These are phyloP conservation scores for Aplosporella prunicola DNA, from an alignment of 2,329 filamentous ascomycete species.

Conservation along the genomic window DNA sequence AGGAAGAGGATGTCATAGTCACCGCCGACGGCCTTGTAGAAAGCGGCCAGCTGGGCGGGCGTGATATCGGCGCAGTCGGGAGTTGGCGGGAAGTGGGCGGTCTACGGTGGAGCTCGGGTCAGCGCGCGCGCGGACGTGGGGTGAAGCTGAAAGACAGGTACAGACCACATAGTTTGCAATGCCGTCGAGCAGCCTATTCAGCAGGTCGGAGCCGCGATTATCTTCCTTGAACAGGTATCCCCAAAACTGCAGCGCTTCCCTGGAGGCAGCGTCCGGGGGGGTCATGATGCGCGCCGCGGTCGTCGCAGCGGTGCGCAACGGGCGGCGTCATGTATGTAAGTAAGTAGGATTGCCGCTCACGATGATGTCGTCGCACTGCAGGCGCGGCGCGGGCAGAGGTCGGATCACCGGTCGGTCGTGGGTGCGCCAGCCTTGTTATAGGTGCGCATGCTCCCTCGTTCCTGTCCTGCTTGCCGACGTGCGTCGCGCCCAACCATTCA, in stretches of 20 bases:
- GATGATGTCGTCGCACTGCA: too few relatives aligned
- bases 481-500: conserved; percentile 6
- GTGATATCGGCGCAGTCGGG: conserved; percentile 38
- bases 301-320: conserved; percentile 12
- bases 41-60: conserved; percentile 39
- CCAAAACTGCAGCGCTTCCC: conserved; percentile 42
- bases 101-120: conserved; percentile 19
- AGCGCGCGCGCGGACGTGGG: conserved; percentile 1
- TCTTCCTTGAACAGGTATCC: conserved; percentile 42
- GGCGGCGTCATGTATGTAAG: background rate
- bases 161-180: conserved; percentile 39
- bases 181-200: conserved; percentile 38
- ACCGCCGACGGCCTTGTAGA: conserved; percentile 40
- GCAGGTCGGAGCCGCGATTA: conserved; percentile 39
- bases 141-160: conserved; percentile 3
- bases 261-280: conserved; percentile 21
- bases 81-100: conserved; percentile 32
- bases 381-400: too few relatives aligned
- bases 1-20: conserved; percentile 59
- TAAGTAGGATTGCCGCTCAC: too few relatives aligned
- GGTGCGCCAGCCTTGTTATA: too few relatives aligned
- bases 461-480: too few relatives aligned
- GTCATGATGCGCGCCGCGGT: conserved; percentile 20
- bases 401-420: too few relatives aligned
- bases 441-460: too few relatives aligned